Base-by-base conservation (phyloP, 1,284 basidiomycete species). In the Sanghuangporus weigelae region DNA sequence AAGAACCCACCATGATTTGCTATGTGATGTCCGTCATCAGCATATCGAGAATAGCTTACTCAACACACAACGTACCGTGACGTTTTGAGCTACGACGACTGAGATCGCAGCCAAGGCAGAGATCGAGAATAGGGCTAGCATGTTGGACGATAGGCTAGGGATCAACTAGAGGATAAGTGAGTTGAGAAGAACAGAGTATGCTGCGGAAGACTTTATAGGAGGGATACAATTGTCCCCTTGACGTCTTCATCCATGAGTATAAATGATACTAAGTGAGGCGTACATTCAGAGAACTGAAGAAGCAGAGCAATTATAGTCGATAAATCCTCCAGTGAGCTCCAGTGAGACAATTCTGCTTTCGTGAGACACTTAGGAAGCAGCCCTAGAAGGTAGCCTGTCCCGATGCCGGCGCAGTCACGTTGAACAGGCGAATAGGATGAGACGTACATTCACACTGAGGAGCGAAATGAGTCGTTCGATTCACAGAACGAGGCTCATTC, bases 51-150 rank as follows among this genome's bases (percentile, higher is more conserved):
- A 14, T 2, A 44, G 42, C 4, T 1, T 14, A 35, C 23, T 19
- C 36, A 21, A 56, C 40, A 42, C 21, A 2, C 49, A 42, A 58
- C 62, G 26, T 56, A 64, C 63, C 12, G 48, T 46, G 42, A 64
- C 58, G 46, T 54, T 64, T 53, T 64, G 63, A n/a, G 63, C 63
- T n/a, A 59, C 63, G 23, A 53, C 63, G n/a, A 38, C 51, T 14
- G 58, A 51, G 50, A 46, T 54, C 23, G 57, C 11, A 14, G 63
- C 58, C 19, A 57, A 16, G 21, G 46, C 38, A 42, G 58, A 31
- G 49, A 59, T 23, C 10, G 38, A 39, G 19, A 50, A 11, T n/a
- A 60, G 23, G 49, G 58, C 35, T n/a, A 51, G 16, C 58, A 60
- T 60, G 46, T 5, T 51, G 50, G 26, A 14, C n/a, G 26, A 54